phyloP scores from a whole-genome alignment of 2,329 filamentous ascomycete species.

The Penicillium aurantiogriseum region DNA sequence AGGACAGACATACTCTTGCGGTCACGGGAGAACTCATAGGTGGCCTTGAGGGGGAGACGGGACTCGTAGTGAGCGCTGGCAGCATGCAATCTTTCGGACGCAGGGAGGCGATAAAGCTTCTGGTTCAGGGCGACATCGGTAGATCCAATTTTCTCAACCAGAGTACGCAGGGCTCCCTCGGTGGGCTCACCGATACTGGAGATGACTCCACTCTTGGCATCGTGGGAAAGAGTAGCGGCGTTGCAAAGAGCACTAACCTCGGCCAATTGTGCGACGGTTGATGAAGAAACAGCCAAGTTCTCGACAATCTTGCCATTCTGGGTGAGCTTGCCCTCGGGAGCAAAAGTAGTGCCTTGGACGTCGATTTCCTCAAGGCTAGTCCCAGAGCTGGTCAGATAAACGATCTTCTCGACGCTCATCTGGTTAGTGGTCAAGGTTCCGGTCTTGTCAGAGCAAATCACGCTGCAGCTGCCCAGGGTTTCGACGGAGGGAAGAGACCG shows the following conservation, averaged over 20 bases:
- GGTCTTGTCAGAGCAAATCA: slow-evolving; percentile 99
- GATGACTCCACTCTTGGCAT: slow-evolving; percentile 70
- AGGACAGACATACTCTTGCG: slow-evolving; percentile 99
- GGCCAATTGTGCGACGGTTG: slow-evolving; percentile 75
- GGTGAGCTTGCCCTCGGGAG: slow-evolving; percentile 73
- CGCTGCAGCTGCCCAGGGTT: slow-evolving; percentile 96
- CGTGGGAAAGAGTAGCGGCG: slow-evolving; percentile 78
- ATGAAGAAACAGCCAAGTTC: slow-evolving; percentile 68
- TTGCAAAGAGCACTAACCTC: slow-evolving; percentile 78
- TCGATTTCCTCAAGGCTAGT: slow-evolving; percentile 78
- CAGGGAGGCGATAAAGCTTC: slow-evolving; percentile 47
- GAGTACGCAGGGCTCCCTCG: slow-evolving; percentile 83
- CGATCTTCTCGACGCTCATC: slow-evolving; percentile 95
- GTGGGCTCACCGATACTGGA: slow-evolving; percentile 90
- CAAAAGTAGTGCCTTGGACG: slow-evolving; percentile 89
- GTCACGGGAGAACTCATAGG: slow-evolving; percentile 95
- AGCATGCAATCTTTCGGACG: slow-evolving; percentile 68
- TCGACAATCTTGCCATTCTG: slow-evolving; percentile 65
- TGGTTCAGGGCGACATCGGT: slow-evolving; percentile 62
- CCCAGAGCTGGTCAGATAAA: slow-evolving; percentile 74
- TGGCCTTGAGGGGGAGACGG: slow-evolving; percentile 71
- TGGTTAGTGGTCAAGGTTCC: slow-evolving; percentile 98
- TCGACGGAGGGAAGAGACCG: slow-evolving; percentile 95
- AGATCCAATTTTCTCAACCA: slow-evolving; percentile 93
- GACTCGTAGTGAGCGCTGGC: slow-evolving; percentile 83